A percentile compares a stretch with the other conserved stretches of the same genome.
These are phyloP conservation scores for Fusarium veterinarium DNA, from an alignment of 2,329 filamentous ascomycete genomes.

Conservation along the genomic window DNA sequence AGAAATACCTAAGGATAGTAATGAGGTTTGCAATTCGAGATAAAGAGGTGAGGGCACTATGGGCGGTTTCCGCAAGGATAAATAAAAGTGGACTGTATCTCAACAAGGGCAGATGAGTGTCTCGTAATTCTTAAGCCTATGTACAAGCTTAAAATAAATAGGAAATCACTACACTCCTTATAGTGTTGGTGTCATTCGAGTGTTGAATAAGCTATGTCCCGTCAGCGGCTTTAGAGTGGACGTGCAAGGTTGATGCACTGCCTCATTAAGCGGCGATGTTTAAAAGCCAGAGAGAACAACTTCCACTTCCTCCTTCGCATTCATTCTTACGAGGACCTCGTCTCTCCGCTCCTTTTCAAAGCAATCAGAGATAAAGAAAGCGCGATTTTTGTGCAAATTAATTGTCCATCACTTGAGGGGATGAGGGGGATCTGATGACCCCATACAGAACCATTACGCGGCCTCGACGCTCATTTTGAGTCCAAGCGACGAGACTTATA, in stretches of 20 bases:
- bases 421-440: slow-evolving; percentile 9
- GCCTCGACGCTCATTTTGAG: slow-evolving; percentile 20
- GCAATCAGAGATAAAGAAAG: background rate
- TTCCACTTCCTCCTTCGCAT: background rate
- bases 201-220: background rate
- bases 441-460: slow-evolving; percentile 32
- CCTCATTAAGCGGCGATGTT: slow-evolving; percentile 11
- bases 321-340: background rate
- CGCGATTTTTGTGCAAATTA: slow-evolving; percentile 10
- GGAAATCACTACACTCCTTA: background rate
- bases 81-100: background rate
- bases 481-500: slow-evolving; percentile 18
- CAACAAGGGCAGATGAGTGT: background rate
- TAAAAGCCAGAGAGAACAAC: slow-evolving; percentile 7
- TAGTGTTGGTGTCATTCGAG: background rate
- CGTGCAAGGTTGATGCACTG: slow-evolving; percentile 21
- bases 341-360: background rate
- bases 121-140: background rate
- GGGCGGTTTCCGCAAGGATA: background rate
- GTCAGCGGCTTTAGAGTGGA: background rate
- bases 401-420: slow-evolving; percentile 8
- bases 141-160: background rate
- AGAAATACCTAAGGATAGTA: background rate
- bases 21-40: background rate
- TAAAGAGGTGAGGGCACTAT: background rate